phyloP scores from a whole-genome alignment of 2,329 filamentous ascomycete genomes.

The Verticillium albo-atrum region DNA sequence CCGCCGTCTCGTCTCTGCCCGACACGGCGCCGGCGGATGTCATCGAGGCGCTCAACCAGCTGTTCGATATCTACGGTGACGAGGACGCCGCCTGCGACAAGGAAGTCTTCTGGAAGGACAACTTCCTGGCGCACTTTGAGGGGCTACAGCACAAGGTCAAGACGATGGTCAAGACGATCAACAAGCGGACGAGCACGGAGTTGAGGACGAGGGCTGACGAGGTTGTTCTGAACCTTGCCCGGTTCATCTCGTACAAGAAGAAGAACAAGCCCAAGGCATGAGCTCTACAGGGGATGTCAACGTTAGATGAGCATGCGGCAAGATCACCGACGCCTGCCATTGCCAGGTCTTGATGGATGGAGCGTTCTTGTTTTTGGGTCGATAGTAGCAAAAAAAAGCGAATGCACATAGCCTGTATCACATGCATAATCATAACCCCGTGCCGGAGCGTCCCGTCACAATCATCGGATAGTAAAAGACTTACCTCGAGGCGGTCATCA shows the following conservation, averaged over 20 bases:
- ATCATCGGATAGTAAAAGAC: background rate
- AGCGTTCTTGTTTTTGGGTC: background rate
- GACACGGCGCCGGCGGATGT: constrained; percentile 51
- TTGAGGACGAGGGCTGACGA: constrained; percentile 57
- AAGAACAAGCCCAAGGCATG: constrained; percentile 38
- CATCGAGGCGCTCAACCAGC: constrained; percentile 60
- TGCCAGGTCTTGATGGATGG: background rate
- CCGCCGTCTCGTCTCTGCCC: constrained; percentile 46
- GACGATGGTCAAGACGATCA: constrained; percentile 53
- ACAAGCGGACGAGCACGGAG: constrained; percentile 54
- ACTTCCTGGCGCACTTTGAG: constrained; percentile 55
- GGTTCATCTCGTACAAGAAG: constrained; percentile 63
- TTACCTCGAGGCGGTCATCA: background rate
- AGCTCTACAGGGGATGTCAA: background rate
- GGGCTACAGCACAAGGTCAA: constrained; percentile 48
- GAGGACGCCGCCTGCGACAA: constrained; percentile 53
- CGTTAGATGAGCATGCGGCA: background rate
- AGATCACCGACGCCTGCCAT: too few species aligned
- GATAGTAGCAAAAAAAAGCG: background rate
- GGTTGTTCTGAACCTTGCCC: constrained; percentile 52
- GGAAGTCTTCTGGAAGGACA: constrained; percentile 60
- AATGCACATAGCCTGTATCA: background rate
- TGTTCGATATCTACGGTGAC: constrained; percentile 65
- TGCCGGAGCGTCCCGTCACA: background rate
- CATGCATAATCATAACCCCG: background rate